These are phyloP conservation scores for Plasmodium cynomolgi DNA, from an alignment of 169 alveolate species.

Conservation along the genomic window DNA sequence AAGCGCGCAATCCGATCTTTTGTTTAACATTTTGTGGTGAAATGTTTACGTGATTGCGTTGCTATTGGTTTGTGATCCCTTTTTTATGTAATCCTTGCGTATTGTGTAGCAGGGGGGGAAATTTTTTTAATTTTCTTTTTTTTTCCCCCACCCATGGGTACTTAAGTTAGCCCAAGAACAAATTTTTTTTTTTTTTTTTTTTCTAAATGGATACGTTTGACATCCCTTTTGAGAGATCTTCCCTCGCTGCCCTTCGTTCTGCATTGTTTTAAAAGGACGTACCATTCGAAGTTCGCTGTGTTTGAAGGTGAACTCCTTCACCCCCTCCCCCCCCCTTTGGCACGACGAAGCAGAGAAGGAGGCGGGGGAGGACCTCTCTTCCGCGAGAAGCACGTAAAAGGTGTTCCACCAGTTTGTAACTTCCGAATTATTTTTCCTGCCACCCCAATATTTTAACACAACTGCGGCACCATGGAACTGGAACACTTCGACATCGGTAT, in stretches of 20 bases:
- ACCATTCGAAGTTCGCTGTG: neutral
- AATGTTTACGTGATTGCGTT: neutral
- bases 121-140: neutral
- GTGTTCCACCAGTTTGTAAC: neutral
- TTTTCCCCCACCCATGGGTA: neutral
- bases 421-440: neutral
- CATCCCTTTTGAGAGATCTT: neutral
- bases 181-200: neutral
- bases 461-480: conserved; percentile 24
- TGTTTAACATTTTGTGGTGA: neutral
- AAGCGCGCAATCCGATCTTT: neutral
- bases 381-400: neutral
- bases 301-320: neutral
- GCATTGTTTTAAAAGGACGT: neutral
- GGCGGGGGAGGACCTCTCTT: neutral
- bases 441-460: neutral
- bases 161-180: neutral
- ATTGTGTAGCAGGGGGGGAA: neutral
- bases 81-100: neutral
- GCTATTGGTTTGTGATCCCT: neutral
- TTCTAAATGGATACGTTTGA: neutral
- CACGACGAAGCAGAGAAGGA: neutral
- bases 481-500: conserved; percentile 50
- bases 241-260: neutral
- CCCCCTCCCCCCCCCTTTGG: neutral